A percentile compares a stretch with the other conserved stretches of the same genome.
These are phyloP conservation scores for Celoporthe dispersa DNA, from an alignment of 2,329 filamentous ascomycete genomes.

Conservation along the genomic window DNA sequence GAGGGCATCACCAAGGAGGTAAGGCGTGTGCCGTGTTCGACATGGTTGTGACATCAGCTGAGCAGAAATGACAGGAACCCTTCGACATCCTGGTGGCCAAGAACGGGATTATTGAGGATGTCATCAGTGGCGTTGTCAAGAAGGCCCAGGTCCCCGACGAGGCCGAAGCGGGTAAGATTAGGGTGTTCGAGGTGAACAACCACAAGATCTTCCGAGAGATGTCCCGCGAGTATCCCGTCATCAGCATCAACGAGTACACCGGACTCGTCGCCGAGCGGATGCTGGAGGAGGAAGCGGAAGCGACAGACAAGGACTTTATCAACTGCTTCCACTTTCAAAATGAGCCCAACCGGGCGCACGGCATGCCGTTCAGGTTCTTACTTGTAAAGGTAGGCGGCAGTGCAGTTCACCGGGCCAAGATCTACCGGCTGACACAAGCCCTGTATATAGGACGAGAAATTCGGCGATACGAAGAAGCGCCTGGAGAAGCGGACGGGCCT, in stretches of 20 bases:
- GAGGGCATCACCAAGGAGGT: constrained; percentile 93
- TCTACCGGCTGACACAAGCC: neutral
- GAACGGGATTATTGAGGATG: constrained; percentile 77
- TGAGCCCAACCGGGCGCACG: constrained; percentile 82
- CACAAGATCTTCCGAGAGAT: constrained; percentile 86
- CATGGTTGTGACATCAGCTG: constrained; percentile 30
- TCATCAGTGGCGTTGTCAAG: constrained; percentile 76
- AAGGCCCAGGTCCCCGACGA: constrained; percentile 82
- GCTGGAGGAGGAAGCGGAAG: constrained; percentile 71
- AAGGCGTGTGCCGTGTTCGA: constrained; percentile 37
- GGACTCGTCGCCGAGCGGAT: constrained; percentile 80
- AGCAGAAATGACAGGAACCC: constrained; percentile 61
- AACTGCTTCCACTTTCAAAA: constrained; percentile 91
- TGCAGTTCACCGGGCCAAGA: neutral
- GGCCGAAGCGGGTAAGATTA: constrained; percentile 67
- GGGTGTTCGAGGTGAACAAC: constrained; percentile 81
- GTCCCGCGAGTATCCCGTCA: constrained; percentile 70
- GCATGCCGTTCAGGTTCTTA: constrained; percentile 89
- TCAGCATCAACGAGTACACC: constrained; percentile 84
- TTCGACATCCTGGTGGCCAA: constrained; percentile 87
- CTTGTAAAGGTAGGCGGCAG: constrained; percentile 74
- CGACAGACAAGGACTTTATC: constrained; percentile 64
- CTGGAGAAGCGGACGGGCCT: constrained; percentile 89
- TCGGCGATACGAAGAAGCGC: constrained; percentile 92
- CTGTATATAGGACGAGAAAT: constrained; percentile 70